phyloP scores from a whole-genome alignment of 345 rosid genomes.

The Carallia brachiata region DNA sequence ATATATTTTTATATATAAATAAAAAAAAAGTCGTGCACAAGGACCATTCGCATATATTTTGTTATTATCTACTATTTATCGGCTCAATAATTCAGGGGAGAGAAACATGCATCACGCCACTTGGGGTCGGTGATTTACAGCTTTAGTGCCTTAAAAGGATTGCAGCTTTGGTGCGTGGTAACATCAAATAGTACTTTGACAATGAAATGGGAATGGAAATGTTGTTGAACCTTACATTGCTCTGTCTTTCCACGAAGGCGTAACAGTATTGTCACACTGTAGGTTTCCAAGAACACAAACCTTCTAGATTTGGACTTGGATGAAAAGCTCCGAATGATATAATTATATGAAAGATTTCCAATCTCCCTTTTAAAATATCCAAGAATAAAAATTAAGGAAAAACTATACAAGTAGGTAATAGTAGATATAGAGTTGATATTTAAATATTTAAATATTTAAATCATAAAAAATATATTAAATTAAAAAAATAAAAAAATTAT shows the following conservation, averaged over 20 bases:
- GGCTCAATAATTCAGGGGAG: slow-evolving; percentile 28
- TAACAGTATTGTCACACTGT: not conserved
- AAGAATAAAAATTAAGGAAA: no score
- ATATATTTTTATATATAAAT: no score
- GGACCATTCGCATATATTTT: not conserved
- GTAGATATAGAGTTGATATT: no score
- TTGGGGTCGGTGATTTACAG: slow-evolving; percentile 26
- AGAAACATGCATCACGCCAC: slow-evolving; percentile 18
- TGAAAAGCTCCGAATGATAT: no score
- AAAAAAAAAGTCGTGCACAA: not conserved
- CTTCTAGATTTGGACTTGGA: no score
- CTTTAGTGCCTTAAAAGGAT: slow-evolving; percentile 33
- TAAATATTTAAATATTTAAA: no score
- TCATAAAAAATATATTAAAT: no score
- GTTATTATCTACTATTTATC: slow-evolving; percentile 7
- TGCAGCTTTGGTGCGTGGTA: slow-evolving; percentile 30
- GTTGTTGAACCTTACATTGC: not conserved
- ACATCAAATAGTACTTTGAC: slow-evolving; percentile 11
- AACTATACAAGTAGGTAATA: no score
- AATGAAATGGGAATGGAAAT: not conserved
- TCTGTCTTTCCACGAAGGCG: not conserved
- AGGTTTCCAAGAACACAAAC: no score
- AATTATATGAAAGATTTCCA: no score
- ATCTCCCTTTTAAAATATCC: no score
- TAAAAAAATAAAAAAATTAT: no score